These are phyloP conservation scores for Fusarium siculi DNA, from an alignment of 2,329 filamentous ascomycete species.

Conservation along the genomic window DNA sequence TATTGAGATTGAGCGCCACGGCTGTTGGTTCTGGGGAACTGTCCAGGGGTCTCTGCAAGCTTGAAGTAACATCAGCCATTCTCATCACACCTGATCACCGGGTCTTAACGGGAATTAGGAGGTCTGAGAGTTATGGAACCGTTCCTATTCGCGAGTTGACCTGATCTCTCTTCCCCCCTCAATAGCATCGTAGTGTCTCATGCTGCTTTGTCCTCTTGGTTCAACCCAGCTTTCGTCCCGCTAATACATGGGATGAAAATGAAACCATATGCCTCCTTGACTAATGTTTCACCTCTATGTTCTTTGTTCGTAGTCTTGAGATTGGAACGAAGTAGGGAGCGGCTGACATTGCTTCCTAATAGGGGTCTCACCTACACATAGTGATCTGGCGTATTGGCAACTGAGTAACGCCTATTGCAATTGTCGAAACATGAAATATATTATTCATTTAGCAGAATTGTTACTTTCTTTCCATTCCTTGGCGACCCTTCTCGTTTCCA, in stretches of 20 bases:
- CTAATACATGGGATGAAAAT: neutral
- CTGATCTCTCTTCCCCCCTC: neutral
- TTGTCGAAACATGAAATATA: rapidly evolving
- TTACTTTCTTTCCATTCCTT: neutral
- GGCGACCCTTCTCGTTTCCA: neutral
- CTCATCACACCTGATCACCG: neutral
- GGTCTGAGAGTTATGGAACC: no score
- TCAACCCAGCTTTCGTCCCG: neutral
- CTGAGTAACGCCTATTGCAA: no score
- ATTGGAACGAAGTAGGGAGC: neutral
- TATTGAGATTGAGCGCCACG: neutral
- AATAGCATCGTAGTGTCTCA: neutral
- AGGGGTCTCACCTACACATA: neutral
- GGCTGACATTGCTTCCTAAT: neutral
- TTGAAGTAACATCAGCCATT: neutral
- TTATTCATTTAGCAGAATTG: neutral
- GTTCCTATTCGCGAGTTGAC: neutral
- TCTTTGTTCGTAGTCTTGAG: neutral
- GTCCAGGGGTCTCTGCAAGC: neutral
- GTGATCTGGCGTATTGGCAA: neutral
- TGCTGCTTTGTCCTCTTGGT: neutral
- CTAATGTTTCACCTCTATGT: rapidly evolving
- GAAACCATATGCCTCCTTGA: rapidly evolving
- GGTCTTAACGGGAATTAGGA: neutral
- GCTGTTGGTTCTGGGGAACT: neutral